phyloP scores from a whole-genome alignment of 139 green algal species.

The Chlamydomonas sphaeroides region DNA sequence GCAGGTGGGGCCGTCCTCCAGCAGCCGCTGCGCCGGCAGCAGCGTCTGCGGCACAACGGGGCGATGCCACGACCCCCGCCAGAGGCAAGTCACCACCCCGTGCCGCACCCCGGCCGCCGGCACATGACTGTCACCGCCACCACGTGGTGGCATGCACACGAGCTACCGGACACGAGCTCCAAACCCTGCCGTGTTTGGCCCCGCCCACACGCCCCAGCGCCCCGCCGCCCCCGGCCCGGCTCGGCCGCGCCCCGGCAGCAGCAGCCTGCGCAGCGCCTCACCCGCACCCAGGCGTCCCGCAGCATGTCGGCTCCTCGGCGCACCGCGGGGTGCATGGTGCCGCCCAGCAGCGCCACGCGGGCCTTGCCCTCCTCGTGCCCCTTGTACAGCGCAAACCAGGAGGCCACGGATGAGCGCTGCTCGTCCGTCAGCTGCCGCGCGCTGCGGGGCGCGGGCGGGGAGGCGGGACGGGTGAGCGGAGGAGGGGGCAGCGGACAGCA shows the following conservation, averaged over 20 bases:
- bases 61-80: too few species aligned
- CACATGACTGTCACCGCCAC: too few species aligned
- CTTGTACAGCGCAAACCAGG: conserved; percentile 91
- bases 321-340: conserved; percentile 71
- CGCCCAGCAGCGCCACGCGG: conserved; percentile 41
- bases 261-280: too few species aligned
- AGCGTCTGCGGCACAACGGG: conserved; percentile 64
- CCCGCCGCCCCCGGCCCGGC: too few species aligned
- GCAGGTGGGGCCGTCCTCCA: conserved; percentile 76
- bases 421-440: conserved; percentile 89
- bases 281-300: conserved; percentile 59
- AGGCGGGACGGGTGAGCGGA: too few species aligned
- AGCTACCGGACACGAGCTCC: too few species aligned
- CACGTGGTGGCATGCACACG: too few species aligned
- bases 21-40: conserved; percentile 79
- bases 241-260: background rate
- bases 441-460: conserved; percentile 35
- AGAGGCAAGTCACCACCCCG: too few species aligned
- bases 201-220: too few species aligned
- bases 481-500: too few species aligned
- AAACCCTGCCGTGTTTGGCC: too few species aligned
- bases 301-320: conserved; percentile 63
- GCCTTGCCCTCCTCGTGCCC: conserved; percentile 56
- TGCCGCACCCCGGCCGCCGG: too few species aligned
- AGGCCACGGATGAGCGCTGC: conserved; percentile 81